phyloP scores from a whole-genome alignment of 345 rosid species.

The Trapa incisa region DNA sequence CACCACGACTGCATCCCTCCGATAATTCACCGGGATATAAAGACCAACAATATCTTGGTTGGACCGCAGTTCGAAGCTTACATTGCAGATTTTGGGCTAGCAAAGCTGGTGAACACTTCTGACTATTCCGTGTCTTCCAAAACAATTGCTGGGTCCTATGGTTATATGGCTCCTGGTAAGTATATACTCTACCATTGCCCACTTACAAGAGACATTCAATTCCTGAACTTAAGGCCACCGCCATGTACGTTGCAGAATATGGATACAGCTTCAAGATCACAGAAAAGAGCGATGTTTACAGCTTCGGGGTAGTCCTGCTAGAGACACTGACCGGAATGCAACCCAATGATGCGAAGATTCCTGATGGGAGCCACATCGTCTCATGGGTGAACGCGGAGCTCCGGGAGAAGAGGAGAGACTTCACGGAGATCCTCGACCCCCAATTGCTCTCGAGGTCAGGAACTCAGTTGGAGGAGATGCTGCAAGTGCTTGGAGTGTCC shows the following conservation, averaged over 20 bases:
- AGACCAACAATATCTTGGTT: slow-evolving; percentile 58
- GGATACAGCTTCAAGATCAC: slow-evolving; percentile 63
- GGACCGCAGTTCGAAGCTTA: slow-evolving; percentile 57
- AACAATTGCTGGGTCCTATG: slow-evolving; percentile 60
- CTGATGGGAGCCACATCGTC: slow-evolving; percentile 47
- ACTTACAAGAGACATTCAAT: not conserved
- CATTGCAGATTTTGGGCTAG: slow-evolving; percentile 64
- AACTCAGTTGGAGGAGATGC: slow-evolving; percentile 57
- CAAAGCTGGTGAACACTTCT: slow-evolving; percentile 41
- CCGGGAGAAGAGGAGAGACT: slow-evolving; percentile 31
- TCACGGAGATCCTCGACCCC: slow-evolving; percentile 41
- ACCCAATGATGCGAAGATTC: slow-evolving; percentile 35
- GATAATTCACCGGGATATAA: slow-evolving; percentile 62
- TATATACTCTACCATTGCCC: not conserved
- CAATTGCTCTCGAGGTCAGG: slow-evolving; percentile 32
- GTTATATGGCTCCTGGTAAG: slow-evolving; percentile 75
- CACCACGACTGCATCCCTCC: slow-evolving; percentile 68
- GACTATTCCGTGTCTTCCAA: slow-evolving; percentile 33
- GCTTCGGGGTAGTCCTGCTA: slow-evolving; percentile 58
- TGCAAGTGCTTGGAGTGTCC: slow-evolving; percentile 59
- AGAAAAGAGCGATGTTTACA: slow-evolving; percentile 61
- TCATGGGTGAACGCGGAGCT: slow-evolving; percentile 46
- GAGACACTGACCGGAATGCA: slow-evolving; percentile 51
- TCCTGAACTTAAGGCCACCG: not conserved
- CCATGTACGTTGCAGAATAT: slow-evolving; percentile 31